A percentile compares a stretch with the other conserved stretches of the same genome.
Evolutionary conservation across 768 basidiomycete genomes (phyloP).

Genomic region (Baorangia bicolor): DNA sequence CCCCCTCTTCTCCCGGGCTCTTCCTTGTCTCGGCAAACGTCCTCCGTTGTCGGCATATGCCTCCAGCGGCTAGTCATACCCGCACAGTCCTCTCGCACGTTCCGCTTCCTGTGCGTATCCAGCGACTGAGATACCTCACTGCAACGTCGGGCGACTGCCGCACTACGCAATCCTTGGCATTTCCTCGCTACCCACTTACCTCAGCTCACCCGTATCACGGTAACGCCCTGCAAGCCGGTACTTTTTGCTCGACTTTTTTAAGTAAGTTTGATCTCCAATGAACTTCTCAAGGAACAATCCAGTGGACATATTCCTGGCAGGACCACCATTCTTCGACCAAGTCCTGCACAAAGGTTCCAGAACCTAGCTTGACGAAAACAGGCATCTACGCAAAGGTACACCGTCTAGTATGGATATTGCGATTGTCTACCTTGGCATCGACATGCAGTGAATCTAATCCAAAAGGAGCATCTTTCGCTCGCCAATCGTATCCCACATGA

Average conservation of each 20-base stretch:
- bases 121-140: background rate
- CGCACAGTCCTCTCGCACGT: constrained; percentile 8
- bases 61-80: constrained; percentile 9
- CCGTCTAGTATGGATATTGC: background rate
- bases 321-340: background rate
- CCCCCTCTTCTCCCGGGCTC: constrained; percentile 10
- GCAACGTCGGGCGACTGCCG: constrained; percentile 5
- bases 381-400: background rate
- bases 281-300: background rate
- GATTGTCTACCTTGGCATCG: background rate
- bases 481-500: background rate
- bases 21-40: constrained; percentile 5
- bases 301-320: background rate
- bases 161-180: background rate
- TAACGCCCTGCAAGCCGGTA: background rate
- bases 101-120: background rate
- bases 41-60: constrained; percentile 6
- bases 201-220: background rate
- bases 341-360: background rate
- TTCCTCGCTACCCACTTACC: background rate
- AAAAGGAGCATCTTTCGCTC: background rate
- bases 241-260: background rate
- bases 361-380: background rate
- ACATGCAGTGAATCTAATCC: background rate
- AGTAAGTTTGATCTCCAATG: background rate